Evolutionary conservation across 352 stramenopile genomes (phyloP), one percentile per base, ranked within the genome.

Genomic region (Aphanomyces astaci): DNA sequence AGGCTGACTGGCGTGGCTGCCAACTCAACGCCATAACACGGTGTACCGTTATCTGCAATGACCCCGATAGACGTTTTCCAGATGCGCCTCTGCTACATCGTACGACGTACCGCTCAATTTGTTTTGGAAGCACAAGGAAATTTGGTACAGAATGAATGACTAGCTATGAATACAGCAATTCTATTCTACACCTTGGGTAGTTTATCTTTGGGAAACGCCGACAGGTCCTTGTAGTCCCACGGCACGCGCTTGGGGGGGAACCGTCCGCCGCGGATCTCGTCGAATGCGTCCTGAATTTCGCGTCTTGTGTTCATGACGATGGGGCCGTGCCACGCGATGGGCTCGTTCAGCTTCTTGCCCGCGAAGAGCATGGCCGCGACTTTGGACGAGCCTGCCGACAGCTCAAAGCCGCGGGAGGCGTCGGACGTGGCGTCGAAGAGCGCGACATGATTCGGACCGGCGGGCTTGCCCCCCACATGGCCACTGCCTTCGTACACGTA

Each of bases 281-380:
- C 19, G 25, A 79, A 66, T 2, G 72, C 77, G 13, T 72, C 64
- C 7, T 53, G 39, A 24, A 81, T 78, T 60, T 81, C 51, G 17
- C 70, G 32, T 36, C 76, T 67, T 3, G 73, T 81, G 55, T 77
- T 81, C 75, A 81, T 79, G 25, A 81, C 75, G 49, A 81, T 81
- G 4, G 75, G 73, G 31, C 75, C 75, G 65, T 74, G 73, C 75
- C 75, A 81, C 25, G 69, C 71, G 45, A 81, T 76, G 27, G 71
- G 73, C 65, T 78, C 71, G 24, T 73, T 73, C 22, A 81, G 63
- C 71, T 81, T 81, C 48, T 77, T 74, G 3, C 75, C 76, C 15
- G 76, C 73, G 71, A 79, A 79, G 17, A 81, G 62, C 65, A 81
- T 75, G 27, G 65, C 73, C 0, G 56, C 36, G 11, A 70, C 64